Conservation (phyloP, 2,329 filamentous ascomycete genomes). For the Penicillium nordicum region DNA sequence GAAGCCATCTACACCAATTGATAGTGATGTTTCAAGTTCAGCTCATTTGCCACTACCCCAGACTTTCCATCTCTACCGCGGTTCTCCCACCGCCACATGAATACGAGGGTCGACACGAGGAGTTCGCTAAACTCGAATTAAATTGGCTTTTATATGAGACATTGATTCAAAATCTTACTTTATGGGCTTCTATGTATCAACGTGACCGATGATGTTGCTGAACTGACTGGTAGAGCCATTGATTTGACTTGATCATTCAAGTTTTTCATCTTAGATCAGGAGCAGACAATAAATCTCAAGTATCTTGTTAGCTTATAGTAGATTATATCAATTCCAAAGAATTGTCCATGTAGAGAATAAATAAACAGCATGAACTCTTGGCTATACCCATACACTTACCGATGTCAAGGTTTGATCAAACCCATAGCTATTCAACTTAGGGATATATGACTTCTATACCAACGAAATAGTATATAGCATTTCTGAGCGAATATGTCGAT, state of each 20-base stretch:
- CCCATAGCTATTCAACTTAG: not conserved
- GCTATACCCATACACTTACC: not conserved
- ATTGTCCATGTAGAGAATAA: not conserved
- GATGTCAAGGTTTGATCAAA: not conserved
- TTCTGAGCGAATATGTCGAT: not conserved
- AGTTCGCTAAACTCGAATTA: not conserved
- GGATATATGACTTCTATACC: not conserved
- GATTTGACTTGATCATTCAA: not conserved
- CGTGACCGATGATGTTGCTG: not conserved
- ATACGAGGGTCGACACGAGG: conserved; percentile 12
- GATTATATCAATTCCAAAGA: not conserved
- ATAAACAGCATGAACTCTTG: not conserved
- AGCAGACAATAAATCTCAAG: not conserved
- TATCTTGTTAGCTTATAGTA: no score
- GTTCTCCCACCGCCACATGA: not conserved
- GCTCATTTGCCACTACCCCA: not conserved
- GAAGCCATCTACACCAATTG: not conserved
- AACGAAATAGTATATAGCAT: not conserved
- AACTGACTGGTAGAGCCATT: not conserved
- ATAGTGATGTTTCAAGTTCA: not conserved
- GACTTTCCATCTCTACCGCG: not conserved
- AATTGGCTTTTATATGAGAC: conserved; percentile 15
- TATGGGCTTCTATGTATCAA: not conserved
- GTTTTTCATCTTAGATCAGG: not conserved
- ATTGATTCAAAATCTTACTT: not conserved